Conservation (phyloP, 2,329 filamentous ascomycete species). For the Lachnellula occidentalis region DNA sequence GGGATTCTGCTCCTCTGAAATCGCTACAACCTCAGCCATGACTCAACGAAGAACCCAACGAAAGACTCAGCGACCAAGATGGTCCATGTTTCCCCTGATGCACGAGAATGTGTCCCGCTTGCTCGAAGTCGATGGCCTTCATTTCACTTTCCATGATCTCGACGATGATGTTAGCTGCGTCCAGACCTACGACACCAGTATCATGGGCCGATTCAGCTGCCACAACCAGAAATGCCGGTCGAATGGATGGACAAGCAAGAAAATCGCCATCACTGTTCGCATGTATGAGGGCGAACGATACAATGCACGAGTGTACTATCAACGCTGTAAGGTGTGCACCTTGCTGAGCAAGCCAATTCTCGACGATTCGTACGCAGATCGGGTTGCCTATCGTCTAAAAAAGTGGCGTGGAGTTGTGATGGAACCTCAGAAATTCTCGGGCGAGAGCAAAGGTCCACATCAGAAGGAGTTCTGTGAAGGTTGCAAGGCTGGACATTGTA, state of each 20-base stretch:
- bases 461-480: conserved; percentile 22
- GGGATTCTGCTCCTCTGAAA: no score
- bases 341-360: conserved; percentile 31
- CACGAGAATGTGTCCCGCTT: conserved; percentile 30
- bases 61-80: conserved; percentile 14
- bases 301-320: conserved; percentile 41
- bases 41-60: background rate
- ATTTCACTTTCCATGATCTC: conserved; percentile 30
- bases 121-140: conserved; percentile 28
- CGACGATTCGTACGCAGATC: conserved; percentile 37
- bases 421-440: conserved; percentile 11
- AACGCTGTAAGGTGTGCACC: conserved; percentile 35
- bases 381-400: conserved; percentile 38
- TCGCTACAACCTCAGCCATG: background rate
- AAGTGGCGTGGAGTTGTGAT: conserved; percentile 35
- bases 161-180: conserved; percentile 26
- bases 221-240: conserved; percentile 29
- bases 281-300: conserved; percentile 35
- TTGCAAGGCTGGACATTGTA: conserved; percentile 17
- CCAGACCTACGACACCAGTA: conserved; percentile 35
- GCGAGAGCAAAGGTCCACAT: conserved; percentile 19
- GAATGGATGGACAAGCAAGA: conserved; percentile 36
- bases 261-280: conserved; percentile 38
- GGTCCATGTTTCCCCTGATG: conserved; percentile 33
- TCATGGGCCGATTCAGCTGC: conserved; percentile 39